Evolutionary conservation across 2,329 filamentous ascomycete species (phyloP).

Genomic region (Dactylellina leptospora): DNA sequence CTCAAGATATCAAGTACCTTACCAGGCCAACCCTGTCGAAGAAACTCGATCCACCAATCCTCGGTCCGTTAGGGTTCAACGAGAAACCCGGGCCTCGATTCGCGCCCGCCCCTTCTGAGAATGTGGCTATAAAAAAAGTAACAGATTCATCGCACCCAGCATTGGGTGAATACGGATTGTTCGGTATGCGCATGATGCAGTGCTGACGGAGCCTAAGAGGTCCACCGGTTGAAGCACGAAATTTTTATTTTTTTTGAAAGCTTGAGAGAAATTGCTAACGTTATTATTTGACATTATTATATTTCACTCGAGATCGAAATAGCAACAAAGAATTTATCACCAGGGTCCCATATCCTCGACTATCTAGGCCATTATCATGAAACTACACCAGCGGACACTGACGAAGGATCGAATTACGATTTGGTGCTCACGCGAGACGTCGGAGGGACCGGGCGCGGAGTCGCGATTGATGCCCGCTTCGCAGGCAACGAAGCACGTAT

Average conservation of each 20-base stretch:
- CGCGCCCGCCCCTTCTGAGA: conserved; percentile 41
- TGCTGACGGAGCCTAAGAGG: conserved; percentile 46
- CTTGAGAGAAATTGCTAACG: conserved; percentile 16
- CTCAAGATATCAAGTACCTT: conserved; percentile 44
- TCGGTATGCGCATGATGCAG: conserved; percentile 36
- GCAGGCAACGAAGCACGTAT: conserved; percentile 73
- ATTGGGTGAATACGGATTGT: conserved; percentile 46
- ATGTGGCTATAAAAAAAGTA: conserved; percentile 53
- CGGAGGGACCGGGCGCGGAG: conserved; percentile 59
- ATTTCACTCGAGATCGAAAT: conserved; percentile 1
- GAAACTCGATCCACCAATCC: conserved; percentile 31
- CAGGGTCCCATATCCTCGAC: conserved; percentile 69
- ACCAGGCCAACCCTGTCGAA: conserved; percentile 45
- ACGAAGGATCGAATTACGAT: conserved; percentile 70
- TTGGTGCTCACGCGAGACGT: conserved; percentile 69
- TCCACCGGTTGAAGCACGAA: neutral
- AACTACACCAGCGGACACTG: conserved; percentile 54
- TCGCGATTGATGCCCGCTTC: conserved; percentile 70
- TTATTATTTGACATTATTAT: conserved; percentile 16
- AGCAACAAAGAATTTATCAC: conserved; percentile 65
- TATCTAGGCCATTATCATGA: conserved; percentile 71
- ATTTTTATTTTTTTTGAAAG: conserved; percentile 1
- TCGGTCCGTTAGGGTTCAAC: conserved; percentile 36
- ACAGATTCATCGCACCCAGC: conserved; percentile 41
- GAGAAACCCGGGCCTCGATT: conserved; percentile 34